phyloP scores from a whole-genome alignment of 352 stramenopile genomes.

The Phytopythium mirpurense region DNA sequence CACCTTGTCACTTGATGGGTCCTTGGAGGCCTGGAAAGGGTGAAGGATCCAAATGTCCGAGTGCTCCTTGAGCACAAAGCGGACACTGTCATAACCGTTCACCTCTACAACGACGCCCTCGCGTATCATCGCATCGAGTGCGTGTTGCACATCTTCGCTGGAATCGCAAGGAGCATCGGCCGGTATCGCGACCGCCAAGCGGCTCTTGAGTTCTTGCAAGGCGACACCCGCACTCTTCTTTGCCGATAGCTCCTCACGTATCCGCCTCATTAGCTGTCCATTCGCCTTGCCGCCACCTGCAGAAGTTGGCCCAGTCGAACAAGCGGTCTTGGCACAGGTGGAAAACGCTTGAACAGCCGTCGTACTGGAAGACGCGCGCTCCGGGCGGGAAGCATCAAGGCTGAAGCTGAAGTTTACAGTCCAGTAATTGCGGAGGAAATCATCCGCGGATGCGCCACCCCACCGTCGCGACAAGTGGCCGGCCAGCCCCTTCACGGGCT shows the following conservation, averaged over 20 bases:
- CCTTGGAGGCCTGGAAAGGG: conserved; percentile 43
- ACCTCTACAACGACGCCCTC: conserved; percentile 47
- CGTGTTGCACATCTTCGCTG: conserved; percentile 18
- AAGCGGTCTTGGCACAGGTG: background rate
- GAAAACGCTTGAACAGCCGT: conserved; percentile 44
- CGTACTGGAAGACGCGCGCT: conserved; percentile 7
- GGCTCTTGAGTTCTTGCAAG: conserved; percentile 17
- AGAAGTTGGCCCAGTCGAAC: conserved; percentile 6
- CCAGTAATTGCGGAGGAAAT: conserved; percentile 77
- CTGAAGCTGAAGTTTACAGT: conserved; percentile 48
- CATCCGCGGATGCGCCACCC: conserved; percentile 41
- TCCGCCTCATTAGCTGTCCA: conserved; percentile 9
- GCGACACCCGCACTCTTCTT: conserved; percentile 15
- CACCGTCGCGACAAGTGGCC: conserved; percentile 55
- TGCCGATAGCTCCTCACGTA: conserved; percentile 15
- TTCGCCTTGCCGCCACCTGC: background rate
- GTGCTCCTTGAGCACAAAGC: conserved; percentile 43
- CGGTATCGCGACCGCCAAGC: conserved; percentile 5
- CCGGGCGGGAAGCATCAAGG: conserved; percentile 3
- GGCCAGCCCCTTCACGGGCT: conserved; percentile 61
- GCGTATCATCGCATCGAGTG: conserved; percentile 30
- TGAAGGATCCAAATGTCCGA: conserved; percentile 55
- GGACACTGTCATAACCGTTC: conserved; percentile 49
- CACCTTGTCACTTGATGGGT: conserved; percentile 48
- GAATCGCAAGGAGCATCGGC: background rate